phyloP scores from a whole-genome alignment of 352 stramenopile genomes.

The Globisporangium middletonii region DNA sequence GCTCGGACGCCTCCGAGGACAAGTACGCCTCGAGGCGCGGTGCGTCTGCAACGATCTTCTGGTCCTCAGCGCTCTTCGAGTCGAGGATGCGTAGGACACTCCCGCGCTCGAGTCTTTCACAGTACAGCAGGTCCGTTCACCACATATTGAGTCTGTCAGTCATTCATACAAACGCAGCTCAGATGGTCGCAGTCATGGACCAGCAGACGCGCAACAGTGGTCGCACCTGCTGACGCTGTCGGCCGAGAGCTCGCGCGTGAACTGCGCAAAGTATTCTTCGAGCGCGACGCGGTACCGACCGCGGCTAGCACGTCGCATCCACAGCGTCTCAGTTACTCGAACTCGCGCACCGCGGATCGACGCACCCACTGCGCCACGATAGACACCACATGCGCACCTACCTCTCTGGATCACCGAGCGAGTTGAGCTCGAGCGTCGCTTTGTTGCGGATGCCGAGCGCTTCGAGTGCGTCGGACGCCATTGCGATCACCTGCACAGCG shows the following conservation, averaged over 20 bases:
- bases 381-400: conserved; percentile 6
- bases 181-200: background rate
- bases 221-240: conserved; percentile 69
- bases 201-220: no score
- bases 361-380: background rate
- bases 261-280: conserved; percentile 54
- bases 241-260: conserved; percentile 54
- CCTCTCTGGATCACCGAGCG: conserved; percentile 78
- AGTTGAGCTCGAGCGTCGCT: conserved; percentile 71
- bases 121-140: no score
- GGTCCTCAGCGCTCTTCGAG: conserved; percentile 72
- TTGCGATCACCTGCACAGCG: conserved; percentile 57
- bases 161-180: background rate
- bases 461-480: conserved; percentile 57
- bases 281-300: conserved; percentile 60
- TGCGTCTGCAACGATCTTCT: conserved; percentile 59
- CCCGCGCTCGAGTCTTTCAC: conserved; percentile 56
- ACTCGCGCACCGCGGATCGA: background rate
- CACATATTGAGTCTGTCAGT: background rate
- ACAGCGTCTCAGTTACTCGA: background rate
- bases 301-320: conserved; percentile 26
- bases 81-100: conserved; percentile 85
- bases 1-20: conserved; percentile 56
- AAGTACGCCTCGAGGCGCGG: conserved; percentile 61
- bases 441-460: conserved; percentile 54